Evolutionary conservation across 2,329 filamentous ascomycete genomes (phyloP).

Genomic region (Penicillium thymicola): DNA sequence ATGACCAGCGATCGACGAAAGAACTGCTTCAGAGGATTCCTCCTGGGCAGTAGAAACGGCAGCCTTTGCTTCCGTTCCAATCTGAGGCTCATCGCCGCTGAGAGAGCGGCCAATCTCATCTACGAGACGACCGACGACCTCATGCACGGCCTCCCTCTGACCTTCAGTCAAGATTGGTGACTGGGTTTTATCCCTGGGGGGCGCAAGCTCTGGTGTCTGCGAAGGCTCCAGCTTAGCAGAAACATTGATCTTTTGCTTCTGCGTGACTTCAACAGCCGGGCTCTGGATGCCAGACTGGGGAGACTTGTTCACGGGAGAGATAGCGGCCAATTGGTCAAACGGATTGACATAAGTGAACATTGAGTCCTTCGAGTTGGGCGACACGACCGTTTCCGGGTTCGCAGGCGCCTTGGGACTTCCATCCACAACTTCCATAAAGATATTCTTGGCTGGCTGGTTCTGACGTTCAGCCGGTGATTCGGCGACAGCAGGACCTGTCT

Average conservation of each 20-base stretch:
- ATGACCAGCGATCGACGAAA: slow-evolving; percentile 32
- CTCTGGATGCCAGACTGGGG: slow-evolving; percentile 48
- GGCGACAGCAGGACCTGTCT: slow-evolving; percentile 27
- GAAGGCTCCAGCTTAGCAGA: slow-evolving; percentile 20
- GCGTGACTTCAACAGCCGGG: slow-evolving; percentile 35
- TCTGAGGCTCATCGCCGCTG: slow-evolving; percentile 29
- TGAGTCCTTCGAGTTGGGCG: slow-evolving; percentile 33
- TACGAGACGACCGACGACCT: slow-evolving; percentile 66
- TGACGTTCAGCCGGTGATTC: slow-evolving; percentile 35
- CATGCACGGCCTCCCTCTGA: slow-evolving; percentile 65
- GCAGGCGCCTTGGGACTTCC: slow-evolving; percentile 18
- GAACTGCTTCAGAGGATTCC: slow-evolving; percentile 36
- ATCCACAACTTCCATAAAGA: slow-evolving; percentile 17
- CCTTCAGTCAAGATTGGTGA: slow-evolving; percentile 31
- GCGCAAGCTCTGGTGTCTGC: slow-evolving; percentile 10
- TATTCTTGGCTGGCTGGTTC: slow-evolving; percentile 8
- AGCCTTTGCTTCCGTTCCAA: slow-evolving; percentile 51
- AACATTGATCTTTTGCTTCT: slow-evolving; percentile 23
- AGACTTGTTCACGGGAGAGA: slow-evolving; percentile 59
- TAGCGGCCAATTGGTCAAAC: slow-evolving; percentile 66
- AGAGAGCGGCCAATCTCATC: slow-evolving; percentile 58
- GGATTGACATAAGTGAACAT: slow-evolving; percentile 71
- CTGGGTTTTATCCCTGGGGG: slow-evolving; percentile 16
- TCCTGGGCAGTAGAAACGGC: slow-evolving; percentile 30
- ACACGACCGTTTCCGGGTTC: slow-evolving; percentile 40